These are phyloP conservation scores for Iris macrosiphon DNA, from an alignment of 106 monocot species.

Conservation along the genomic window DNA sequence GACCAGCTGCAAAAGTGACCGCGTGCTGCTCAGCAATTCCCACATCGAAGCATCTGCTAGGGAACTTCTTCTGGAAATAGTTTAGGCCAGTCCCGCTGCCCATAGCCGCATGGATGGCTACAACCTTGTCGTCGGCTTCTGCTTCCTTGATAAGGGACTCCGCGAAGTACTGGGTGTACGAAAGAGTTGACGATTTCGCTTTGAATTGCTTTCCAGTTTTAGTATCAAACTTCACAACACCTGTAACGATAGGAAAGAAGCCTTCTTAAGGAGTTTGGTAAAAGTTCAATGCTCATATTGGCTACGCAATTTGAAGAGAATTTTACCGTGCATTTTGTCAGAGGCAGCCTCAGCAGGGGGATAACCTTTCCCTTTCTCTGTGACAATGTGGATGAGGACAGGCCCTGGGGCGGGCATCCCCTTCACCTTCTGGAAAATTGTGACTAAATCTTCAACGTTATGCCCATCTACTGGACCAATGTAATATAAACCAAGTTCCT, in stretches of 20 bases:
- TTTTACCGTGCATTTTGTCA: conserved; percentile 70
- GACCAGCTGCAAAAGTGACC: conserved; percentile 85
- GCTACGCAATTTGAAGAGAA: neutral
- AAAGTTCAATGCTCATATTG: neutral
- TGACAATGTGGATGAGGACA: conserved; percentile 80
- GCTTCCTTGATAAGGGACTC: conserved; percentile 72
- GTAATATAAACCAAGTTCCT: conserved; percentile 83
- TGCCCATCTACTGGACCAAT: conserved; percentile 89
- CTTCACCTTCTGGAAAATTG: conserved; percentile 67
- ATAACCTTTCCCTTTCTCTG: conserved; percentile 86
- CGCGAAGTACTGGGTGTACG: conserved; percentile 83
- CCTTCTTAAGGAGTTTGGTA: neutral
- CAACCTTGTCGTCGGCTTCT: conserved; percentile 56
- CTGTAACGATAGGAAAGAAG: conserved; percentile 12
- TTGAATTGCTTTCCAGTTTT: conserved; percentile 69
- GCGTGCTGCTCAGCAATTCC: conserved; percentile 97
- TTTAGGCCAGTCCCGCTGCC: conserved; percentile 92
- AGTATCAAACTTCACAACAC: conserved; percentile 73
- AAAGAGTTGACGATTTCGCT: conserved; percentile 44
- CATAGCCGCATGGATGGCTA: conserved; percentile 94
- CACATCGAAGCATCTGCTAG: conserved; percentile 81
- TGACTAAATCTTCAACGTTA: conserved; percentile 57
- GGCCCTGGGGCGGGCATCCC: conserved; percentile 73
- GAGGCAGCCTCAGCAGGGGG: conserved; percentile 72
- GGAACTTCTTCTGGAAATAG: conserved; percentile 66